Conservation (phyloP, 257 asterid species). For the Salvia miltiorrhiza region DNA sequence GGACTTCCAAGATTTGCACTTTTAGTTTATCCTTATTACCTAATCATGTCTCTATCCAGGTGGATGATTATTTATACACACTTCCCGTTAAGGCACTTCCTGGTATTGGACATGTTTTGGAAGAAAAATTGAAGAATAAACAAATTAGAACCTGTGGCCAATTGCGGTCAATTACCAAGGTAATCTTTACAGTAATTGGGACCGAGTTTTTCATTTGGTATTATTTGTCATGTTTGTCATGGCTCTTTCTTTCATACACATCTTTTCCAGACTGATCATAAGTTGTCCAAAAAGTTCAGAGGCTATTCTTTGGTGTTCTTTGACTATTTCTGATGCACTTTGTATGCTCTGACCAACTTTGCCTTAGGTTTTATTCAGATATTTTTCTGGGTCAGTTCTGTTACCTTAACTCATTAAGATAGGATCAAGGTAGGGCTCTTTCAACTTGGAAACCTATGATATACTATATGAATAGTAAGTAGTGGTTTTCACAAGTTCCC, state of each 20-base stretch:
- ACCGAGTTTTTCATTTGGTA: not conserved
- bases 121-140: slow-evolving; percentile 62
- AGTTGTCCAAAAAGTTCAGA: not conserved
- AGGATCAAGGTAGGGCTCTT: too few relatives aligned
- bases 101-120: slow-evolving; percentile 86
- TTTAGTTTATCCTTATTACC: not conserved
- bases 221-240: not conserved
- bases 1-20: slow-evolving; percentile 5
- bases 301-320: not conserved
- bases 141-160: slow-evolving; percentile 74
- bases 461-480: too few relatives aligned
- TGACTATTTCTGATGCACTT: not conserved
- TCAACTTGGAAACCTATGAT: too few relatives aligned
- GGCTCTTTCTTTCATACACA: not conserved
- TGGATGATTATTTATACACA: slow-evolving; percentile 57
- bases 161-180: slow-evolving; percentile 70
- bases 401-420: too few relatives aligned
- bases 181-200: slow-evolving; percentile 13
- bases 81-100: slow-evolving; percentile 98
- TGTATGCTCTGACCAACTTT: not conserved
- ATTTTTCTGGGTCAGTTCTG: not conserved
- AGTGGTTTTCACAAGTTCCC: too few relatives aligned
- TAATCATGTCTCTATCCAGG: slow-evolving; percentile 42
- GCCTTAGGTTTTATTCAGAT: not conserved
- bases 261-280: not conserved